A percentile compares a stretch with the other conserved stretches of the same genome.
Evolutionary conservation across 1,284 basidiomycete species (phyloP).

Genomic region (Irpex rosettiformis): DNA sequence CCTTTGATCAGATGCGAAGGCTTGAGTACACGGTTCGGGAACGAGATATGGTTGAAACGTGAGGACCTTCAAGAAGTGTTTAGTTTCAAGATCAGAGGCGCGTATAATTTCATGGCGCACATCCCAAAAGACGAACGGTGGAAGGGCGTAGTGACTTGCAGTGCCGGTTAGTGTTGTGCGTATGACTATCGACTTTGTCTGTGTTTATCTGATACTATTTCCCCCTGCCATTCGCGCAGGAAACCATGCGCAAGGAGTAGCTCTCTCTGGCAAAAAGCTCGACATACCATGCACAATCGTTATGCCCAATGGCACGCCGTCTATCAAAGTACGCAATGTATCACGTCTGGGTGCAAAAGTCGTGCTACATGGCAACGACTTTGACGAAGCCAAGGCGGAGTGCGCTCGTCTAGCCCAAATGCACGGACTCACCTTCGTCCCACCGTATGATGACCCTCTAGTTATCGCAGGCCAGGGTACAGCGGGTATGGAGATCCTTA

Average conservation of each 20-base stretch:
- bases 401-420: constrained; percentile 80
- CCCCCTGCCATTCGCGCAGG: constrained; percentile 47
- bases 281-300: constrained; percentile 96
- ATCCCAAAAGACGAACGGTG: constrained; percentile 87
- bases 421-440: constrained; percentile 88
- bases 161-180: constrained; percentile 81
- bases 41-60: constrained; percentile 93
- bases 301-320: constrained; percentile 94
- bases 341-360: constrained; percentile 92
- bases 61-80: constrained; percentile 98
- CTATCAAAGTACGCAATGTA: constrained; percentile 96
- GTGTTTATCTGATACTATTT: constrained; percentile 10
- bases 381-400: constrained; percentile 96
- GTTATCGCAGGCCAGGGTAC: constrained; percentile 99
- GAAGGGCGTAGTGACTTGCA: constrained; percentile 98
- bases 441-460: constrained; percentile 96
- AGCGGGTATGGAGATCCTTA: constrained; percentile 90
- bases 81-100: constrained; percentile 97
- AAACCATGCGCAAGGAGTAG: constrained; percentile 99
- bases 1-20: constrained; percentile 86
- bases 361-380: constrained; percentile 89
- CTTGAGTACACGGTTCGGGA: constrained; percentile 85
- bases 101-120: constrained; percentile 98
- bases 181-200: constrained; percentile 25
- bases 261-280: constrained; percentile 85